A percentile compares a stretch with the other conserved stretches of the same genome.
These are phyloP conservation scores for Microdochium bolleyi DNA, from an alignment of 2,329 filamentous ascomycete genomes.

Conservation along the genomic window DNA sequence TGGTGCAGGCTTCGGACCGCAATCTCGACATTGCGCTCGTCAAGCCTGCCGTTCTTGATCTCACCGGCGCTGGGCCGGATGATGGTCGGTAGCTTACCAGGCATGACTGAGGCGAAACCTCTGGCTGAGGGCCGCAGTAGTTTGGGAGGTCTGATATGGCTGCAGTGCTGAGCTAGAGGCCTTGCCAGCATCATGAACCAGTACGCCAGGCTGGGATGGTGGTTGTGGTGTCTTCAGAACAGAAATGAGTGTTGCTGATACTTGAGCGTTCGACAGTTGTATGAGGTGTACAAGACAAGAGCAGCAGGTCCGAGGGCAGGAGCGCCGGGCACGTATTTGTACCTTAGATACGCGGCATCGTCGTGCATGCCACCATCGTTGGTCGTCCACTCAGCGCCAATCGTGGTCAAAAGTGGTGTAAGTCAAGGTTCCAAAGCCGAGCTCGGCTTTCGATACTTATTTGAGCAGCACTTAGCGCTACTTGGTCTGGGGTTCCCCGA, in stretches of 20 bases:
- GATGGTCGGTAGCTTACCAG: slow-evolving; percentile 6
- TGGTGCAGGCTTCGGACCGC: slow-evolving; percentile 41
- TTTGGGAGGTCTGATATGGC: not conserved
- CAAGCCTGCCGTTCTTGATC: slow-evolving; percentile 26
- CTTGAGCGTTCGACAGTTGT: no score
- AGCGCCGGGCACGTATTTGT: no score
- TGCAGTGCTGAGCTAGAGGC: not conserved
- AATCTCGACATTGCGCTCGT: slow-evolving; percentile 43
- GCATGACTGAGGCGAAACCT: not conserved
- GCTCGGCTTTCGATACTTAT: slow-evolving; percentile 17
- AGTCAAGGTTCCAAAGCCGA: slow-evolving; percentile 16
- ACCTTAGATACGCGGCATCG: no score
- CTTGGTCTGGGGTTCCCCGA: not conserved
- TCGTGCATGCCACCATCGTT: no score
- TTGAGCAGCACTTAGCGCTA: not conserved
- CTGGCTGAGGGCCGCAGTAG: not conserved
- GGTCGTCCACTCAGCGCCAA: no score
- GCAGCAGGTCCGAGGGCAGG: no score
- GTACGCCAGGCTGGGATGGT: no score
- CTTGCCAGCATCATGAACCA: not conserved
- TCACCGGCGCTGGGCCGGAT: slow-evolving; percentile 26
- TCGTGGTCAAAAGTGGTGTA: not conserved
- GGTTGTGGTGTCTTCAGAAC: no score
- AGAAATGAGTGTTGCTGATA: no score
- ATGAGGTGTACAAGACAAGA: no score